phyloP scores from a whole-genome alignment of 2,329 filamentous ascomycete species.

The Fusarium sp. region DNA sequence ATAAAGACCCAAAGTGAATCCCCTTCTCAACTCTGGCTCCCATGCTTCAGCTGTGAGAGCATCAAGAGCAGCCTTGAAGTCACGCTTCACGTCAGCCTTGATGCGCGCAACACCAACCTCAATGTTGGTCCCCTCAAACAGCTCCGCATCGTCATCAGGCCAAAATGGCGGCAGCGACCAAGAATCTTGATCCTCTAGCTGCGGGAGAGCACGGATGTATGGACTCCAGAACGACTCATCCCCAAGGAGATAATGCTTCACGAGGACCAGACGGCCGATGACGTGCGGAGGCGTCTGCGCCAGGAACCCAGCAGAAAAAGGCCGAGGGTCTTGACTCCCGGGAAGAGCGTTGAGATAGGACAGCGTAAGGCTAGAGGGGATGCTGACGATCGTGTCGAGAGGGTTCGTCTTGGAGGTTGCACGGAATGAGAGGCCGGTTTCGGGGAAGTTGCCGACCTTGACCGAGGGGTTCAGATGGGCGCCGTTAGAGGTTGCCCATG shows the following conservation, averaged over 20 bases:
- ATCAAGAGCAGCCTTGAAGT: constrained; percentile 58
- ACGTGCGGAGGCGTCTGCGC: constrained; percentile 66
- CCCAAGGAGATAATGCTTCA: constrained; percentile 73
- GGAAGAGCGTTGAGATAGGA: constrained; percentile 69
- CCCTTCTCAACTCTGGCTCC: constrained; percentile 43
- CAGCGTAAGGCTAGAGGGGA: constrained; percentile 65
- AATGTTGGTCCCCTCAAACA: constrained; percentile 67
- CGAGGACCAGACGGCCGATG: constrained; percentile 74
- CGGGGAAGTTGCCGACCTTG: constrained; percentile 63
- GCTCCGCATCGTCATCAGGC: constrained; percentile 67
- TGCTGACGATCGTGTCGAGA: constrained; percentile 61
- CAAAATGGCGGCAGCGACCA: constrained; percentile 74
- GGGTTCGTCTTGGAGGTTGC: constrained; percentile 54
- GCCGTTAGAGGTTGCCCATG: constrained; percentile 61
- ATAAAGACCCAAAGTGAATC: constrained; percentile 65
- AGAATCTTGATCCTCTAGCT: constrained; percentile 61
- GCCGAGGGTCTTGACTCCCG: constrained; percentile 16
- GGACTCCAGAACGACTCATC: constrained; percentile 73
- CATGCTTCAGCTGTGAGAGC: constrained; percentile 47
- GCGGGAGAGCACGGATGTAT: constrained; percentile 75
- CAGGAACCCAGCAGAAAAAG: constrained; percentile 64
- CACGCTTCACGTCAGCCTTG: constrained; percentile 56
- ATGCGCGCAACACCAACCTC: constrained; percentile 63
- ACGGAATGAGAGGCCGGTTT: constrained; percentile 66
- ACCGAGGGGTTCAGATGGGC: constrained; percentile 63